phyloP scores from a whole-genome alignment of 1,139 yeast genomes.

The Dujonia santamariae region DNA sequence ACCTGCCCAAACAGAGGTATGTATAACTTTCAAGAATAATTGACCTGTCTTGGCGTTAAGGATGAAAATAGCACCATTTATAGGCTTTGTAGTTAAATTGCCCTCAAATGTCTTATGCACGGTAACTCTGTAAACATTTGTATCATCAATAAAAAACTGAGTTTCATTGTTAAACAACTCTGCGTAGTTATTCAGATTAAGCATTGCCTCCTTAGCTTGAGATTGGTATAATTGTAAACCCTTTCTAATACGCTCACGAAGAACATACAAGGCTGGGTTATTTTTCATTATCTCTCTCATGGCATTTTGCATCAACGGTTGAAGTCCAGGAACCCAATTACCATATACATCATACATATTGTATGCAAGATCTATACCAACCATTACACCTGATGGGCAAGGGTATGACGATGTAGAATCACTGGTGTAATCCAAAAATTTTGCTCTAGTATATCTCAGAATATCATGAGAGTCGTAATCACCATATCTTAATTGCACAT shows the following conservation, averaged over 20 bases:
- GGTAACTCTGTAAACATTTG: constrained; percentile 91
- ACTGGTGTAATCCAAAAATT: constrained; percentile 86
- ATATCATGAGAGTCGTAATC: constrained; percentile 98
- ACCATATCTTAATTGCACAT: constrained; percentile 92
- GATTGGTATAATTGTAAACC: constrained; percentile 92
- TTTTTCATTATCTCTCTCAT: constrained; percentile 94
- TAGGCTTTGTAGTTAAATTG: constrained; percentile 85
- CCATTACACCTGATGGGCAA: constrained; percentile 86
- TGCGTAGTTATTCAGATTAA: constrained; percentile 85
- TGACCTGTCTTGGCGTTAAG: constrained; percentile 91
- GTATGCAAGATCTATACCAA: constrained; percentile 91
- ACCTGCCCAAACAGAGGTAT: constrained; percentile 96
- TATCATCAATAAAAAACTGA: constrained; percentile 85
- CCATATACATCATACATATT: constrained; percentile 97
- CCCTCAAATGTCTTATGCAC: constrained; percentile 94
- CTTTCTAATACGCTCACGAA: constrained; percentile 90
- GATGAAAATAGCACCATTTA: constrained; percentile 90
- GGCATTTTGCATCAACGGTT: constrained; percentile 85
- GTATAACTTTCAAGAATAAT: constrained; percentile 81
- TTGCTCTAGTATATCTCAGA: constrained; percentile 89
- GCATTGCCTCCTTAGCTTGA: constrained; percentile 88
- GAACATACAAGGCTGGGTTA: constrained; percentile 88
- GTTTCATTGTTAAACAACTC: constrained; percentile 84
- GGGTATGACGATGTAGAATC: constrained; percentile 88
- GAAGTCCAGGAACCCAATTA: constrained; percentile 95